phyloP scores from a whole-genome alignment of 208 protist genomes.

The Phytomonas francai region DNA sequence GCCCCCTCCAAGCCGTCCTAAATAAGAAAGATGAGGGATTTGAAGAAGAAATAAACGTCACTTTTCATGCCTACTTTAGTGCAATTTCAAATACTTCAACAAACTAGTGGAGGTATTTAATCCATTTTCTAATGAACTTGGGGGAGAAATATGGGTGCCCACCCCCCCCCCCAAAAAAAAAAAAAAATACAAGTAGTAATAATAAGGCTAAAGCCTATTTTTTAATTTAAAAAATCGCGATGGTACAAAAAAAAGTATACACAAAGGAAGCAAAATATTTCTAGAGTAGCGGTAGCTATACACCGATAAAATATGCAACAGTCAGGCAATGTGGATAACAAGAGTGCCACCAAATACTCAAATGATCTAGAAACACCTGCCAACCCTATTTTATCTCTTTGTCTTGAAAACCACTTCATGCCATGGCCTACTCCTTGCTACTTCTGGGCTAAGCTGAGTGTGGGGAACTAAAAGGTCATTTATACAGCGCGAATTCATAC shows the following conservation, averaged over 20 bases:
- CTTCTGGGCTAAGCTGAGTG: not conserved
- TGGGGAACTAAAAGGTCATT: not conserved
- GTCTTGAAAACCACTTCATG: not conserved
- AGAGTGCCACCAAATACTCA: not conserved
- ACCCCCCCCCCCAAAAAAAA: not conserved
- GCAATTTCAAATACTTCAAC: not conserved
- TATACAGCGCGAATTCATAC: constrained; percentile 8
- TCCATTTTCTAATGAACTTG: not conserved
- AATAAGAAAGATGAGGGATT: not conserved
- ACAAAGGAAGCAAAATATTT: constrained; percentile 14
- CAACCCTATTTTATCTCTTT: not conserved
- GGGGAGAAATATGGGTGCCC: not conserved
- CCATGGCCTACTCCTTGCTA: not conserved
- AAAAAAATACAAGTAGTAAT: constrained; percentile 16
- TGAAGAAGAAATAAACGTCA: not conserved
- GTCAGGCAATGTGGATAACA: not conserved
- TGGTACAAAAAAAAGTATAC: constrained; percentile 13
- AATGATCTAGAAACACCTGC: not conserved
- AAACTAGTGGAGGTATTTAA: not conserved
- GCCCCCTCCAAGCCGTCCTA: not conserved
- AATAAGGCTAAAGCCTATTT: constrained; percentile 4
- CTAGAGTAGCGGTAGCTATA: not conserved
- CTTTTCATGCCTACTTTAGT: not conserved
- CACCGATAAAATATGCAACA: constrained; percentile 6
- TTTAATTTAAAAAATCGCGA: not conserved